These are phyloP conservation scores for Populus tremula DNA, from an alignment of 345 rosid genomes.

Conservation along the genomic window DNA sequence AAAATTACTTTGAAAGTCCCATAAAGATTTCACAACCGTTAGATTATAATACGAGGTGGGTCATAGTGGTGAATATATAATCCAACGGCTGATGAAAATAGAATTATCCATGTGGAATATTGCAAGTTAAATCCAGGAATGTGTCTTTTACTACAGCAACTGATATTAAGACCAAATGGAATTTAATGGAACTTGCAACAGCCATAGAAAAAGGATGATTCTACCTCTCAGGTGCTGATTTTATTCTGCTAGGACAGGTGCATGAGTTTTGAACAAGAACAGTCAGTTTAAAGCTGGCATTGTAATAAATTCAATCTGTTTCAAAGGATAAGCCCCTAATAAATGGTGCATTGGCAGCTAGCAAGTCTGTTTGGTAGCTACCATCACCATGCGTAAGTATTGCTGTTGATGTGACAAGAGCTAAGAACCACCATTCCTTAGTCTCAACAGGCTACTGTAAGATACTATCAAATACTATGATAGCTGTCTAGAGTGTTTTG, in stretches of 20 bases:
- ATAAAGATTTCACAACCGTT: too few relatives aligned
- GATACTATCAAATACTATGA: not conserved
- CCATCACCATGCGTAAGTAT: conserved; percentile 8
- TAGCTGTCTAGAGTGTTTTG: not conserved
- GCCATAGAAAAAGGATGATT: conserved; percentile 1
- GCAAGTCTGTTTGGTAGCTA: conserved; percentile 17
- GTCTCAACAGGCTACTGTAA: not conserved
- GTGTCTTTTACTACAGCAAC: not conserved
- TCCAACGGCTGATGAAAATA: not conserved
- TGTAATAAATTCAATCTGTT: conserved; percentile 19
- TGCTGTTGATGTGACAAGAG: not conserved
- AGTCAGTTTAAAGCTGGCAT: conserved; percentile 20
- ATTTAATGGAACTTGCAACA: conserved; percentile 4
- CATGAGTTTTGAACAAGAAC: not conserved
- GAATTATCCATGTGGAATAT: not conserved
- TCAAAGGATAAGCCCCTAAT: conserved; percentile 16
- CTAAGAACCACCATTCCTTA: not conserved
- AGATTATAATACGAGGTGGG: too few relatives aligned
- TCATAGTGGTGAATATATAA: too few relatives aligned
- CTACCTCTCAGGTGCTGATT: not conserved
- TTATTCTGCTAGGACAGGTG: not conserved
- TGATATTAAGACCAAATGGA: not conserved
- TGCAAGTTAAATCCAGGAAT: not conserved
- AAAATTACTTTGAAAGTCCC: too few relatives aligned
- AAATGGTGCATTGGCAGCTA: conserved; percentile 20